Percentiles rank a stretch among this genome's conserved stretches.
These are phyloP conservation scores for Aspergillus avenaceus DNA, from an alignment of 495 filamentous ascomycete genomes.

Conservation along the genomic window DNA sequence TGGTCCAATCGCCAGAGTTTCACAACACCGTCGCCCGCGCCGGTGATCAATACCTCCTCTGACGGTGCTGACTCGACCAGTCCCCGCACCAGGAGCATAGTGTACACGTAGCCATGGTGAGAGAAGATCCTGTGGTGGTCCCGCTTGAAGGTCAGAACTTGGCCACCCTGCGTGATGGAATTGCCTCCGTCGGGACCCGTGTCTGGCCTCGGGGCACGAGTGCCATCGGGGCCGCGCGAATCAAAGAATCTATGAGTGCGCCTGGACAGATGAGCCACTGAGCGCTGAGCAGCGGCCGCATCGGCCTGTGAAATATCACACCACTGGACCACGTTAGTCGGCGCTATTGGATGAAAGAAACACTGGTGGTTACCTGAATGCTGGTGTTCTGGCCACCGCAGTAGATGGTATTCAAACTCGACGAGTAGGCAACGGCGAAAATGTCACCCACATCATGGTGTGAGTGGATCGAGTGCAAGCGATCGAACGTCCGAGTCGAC, in stretches of 20 bases:
- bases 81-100: constrained; percentile 77
- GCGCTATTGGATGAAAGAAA: background rate
- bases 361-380: constrained; percentile 59
- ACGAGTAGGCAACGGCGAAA: constrained; percentile 85
- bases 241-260: constrained; percentile 95
- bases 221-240: constrained; percentile 77
- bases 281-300: constrained; percentile 54
- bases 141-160: constrained; percentile 77
- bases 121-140: constrained; percentile 82
- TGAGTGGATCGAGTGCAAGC: constrained; percentile 87
- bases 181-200: constrained; percentile 40
- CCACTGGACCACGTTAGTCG: constrained; percentile 43
- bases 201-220: constrained; percentile 62
- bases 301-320: constrained; percentile 55
- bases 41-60: constrained; percentile 81
- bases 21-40: constrained; percentile 88
- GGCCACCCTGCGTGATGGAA: constrained; percentile 45
- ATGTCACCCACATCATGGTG: constrained; percentile 94
- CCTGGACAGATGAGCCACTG: constrained; percentile 67
- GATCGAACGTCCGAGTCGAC: constrained; percentile 55
- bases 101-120: constrained; percentile 93
- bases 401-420: constrained; percentile 74
- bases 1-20: constrained; percentile 77
- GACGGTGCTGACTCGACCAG: constrained; percentile 57
- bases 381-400: constrained; percentile 92